Evolutionary conservation across 192 early-diverging fungal genomes (phyloP), one percentile per base, ranked within the genome.

Genomic region (Coemansia furcata): DNA sequence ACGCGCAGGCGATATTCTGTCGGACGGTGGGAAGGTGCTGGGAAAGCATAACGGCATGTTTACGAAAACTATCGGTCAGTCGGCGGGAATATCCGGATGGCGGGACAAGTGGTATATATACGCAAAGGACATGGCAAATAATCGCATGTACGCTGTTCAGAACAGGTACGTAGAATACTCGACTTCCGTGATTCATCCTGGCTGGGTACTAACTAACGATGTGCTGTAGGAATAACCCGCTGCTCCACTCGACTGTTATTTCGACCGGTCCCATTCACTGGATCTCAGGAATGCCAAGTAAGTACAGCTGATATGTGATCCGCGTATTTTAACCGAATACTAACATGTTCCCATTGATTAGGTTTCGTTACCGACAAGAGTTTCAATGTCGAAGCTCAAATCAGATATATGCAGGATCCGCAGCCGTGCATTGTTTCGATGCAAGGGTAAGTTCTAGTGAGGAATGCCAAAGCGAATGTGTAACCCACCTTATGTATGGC

Each of bases 31-130:
- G 14, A 29, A 44, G 1, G 32, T 66, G 0, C 52, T 85, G 0
- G 76, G 69, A 1, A 50, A 30, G 15, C 92, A 94, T 63, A 66
- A 76, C 4, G 94, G 93, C 0, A 43, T 94, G 23, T 87, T 85
- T 66, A 82, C 83, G 10, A 92, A 87, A 62, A 95, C 94, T 1
- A 87, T 96, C 43, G 95, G 95, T 6, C 94, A 98, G 76, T 67
- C 85, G 0, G 89, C 91, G 0, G 76, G 85, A 1, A 87, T 95
- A 23, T 57, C 80, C 35, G 80, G 91, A 60, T 87, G 86, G 37
- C 70, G 69, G 43, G 71, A 87, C 19, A 90, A 89, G 82, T 85
- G 80, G 93, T 95, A 91, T 71, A 89, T 97, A 32, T 86, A 86
- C 30, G 80, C 78, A 15, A 93, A 92, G 58, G 84, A 92, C 70